Base-by-base conservation (phyloP, 2,329 filamentous ascomycete genomes). In the Phyllosticta ampelicida region DNA sequence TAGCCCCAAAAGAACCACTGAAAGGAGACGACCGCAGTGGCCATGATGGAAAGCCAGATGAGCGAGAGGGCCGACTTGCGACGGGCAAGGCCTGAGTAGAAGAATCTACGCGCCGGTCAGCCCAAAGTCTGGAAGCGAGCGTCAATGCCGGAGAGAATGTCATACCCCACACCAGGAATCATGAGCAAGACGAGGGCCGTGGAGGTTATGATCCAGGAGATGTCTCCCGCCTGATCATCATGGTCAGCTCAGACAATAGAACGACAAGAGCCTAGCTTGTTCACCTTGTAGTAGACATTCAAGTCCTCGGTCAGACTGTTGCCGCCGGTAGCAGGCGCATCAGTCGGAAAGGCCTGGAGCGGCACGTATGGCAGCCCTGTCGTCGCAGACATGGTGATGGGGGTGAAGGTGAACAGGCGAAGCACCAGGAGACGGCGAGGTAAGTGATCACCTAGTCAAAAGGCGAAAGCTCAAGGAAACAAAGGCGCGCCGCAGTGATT, bases 1-100 rank as follows among this genome's bases (percentile, higher is more conserved):
- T 89, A 95, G 53, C 90, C 90, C 90, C 90, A 95, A 78, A 95
- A 92, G 78, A 95, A 95, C 90, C 90, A 96, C 70, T 95, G 89
- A 74, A 95, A 95, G 54, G 84, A 86, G 61, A 90, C 83, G 63
- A 95, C 83, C 10, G 83, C 87, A 3, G 86, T 82, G 16, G 88
- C 86, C 76, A 95, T 86, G 76, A 95, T 82, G 13, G 88, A 88
- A 3, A 95, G 80, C 80, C 89, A 91, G 71, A 95, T 86, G 61
- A 96, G 80, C 18, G 89, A 89, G 57, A 96, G 79, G 3, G 90
- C 90, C 0, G 89, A 95, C 77, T 95, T 96, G 71, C 90, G 84
- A 59, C 90, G 85, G 16, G 90, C 89, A 16, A 95, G 85, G 63
- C 90, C 90, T 50, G 88, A 92, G 78, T 96, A 96, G 80, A 95